phyloP scores from a whole-genome alignment of 257 asterid species.

The Solanum bukasovii region DNA sequence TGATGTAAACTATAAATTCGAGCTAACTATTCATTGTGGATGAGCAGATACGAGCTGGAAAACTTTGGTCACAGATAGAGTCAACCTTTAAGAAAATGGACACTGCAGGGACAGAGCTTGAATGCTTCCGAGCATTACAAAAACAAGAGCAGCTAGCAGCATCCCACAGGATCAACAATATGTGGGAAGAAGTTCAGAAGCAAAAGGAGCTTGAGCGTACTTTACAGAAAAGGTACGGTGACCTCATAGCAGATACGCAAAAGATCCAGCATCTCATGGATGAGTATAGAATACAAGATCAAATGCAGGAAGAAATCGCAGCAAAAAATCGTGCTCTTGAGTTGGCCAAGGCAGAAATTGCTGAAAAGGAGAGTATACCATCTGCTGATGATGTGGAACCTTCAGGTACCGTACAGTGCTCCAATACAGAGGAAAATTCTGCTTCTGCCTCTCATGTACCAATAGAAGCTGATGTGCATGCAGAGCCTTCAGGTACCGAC shows the following conservation, averaged over 20 bases:
- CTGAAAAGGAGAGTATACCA: neutral
- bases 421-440: neutral
- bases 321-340: conserved; percentile 18
- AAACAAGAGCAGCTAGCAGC: conserved; percentile 77
- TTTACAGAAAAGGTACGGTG: conserved; percentile 68
- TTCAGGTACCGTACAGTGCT: neutral
- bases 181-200: conserved; percentile 98
- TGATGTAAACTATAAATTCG: neutral
- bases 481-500: neutral
- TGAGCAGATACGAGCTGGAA: conserved; percentile 63
- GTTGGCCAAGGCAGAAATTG: conserved; percentile 13
- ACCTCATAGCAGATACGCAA: conserved; percentile 43
- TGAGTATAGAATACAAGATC: conserved; percentile 39
- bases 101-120: conserved; percentile 80
- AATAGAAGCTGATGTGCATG: neutral
- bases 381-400: neutral
- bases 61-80: conserved; percentile 71
- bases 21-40: neutral
- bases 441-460: neutral
- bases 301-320: conserved; percentile 33
- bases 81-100: conserved; percentile 75
- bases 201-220: conserved; percentile 83
- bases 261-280: conserved; percentile 32
- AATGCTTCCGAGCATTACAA: conserved; percentile 76
- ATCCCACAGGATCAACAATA: conserved; percentile 58